Conservation (phyloP, 352 stramenopile species). For the Phytophthora foliorum region DNA sequence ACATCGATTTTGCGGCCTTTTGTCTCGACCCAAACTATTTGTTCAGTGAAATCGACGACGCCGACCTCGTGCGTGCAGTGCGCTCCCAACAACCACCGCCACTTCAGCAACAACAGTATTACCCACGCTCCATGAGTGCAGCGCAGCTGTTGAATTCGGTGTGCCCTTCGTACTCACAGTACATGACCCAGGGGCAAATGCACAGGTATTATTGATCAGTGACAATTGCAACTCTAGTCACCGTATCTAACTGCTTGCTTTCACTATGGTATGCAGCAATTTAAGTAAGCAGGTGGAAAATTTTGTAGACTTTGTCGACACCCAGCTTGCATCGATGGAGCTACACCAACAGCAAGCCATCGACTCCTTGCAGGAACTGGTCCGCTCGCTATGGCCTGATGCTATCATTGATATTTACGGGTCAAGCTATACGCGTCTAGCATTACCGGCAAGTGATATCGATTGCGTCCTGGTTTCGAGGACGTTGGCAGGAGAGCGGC, state of each 20-base stretch:
- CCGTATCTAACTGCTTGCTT: constrained; percentile 18
- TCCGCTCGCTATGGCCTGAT: constrained; percentile 85
- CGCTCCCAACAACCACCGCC: constrained; percentile 25
- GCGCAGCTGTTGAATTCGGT: constrained; percentile 25
- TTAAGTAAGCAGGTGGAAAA: constrained; percentile 63
- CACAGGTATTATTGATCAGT: constrained; percentile 43
- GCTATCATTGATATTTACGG: constrained; percentile 96
- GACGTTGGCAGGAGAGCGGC: constrained; percentile 75
- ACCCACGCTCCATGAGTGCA: constrained; percentile 14
- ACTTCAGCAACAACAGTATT: constrained; percentile 18
- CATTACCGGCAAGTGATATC: constrained; percentile 96
- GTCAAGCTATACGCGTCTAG: constrained; percentile 96
- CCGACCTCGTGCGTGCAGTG: constrained; percentile 9
- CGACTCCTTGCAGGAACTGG: constrained; percentile 51
- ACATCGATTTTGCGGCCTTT: constrained; percentile 19
- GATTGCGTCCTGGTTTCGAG: constrained; percentile 96
- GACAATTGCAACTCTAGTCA: background rate
- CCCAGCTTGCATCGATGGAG: constrained; percentile 47
- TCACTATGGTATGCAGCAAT: constrained; percentile 34
- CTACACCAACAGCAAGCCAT: constrained; percentile 61
- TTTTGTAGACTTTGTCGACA: constrained; percentile 65
- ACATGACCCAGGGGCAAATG: constrained; percentile 42
- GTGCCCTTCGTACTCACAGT: constrained; percentile 33
- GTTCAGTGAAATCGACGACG: constrained; percentile 23
- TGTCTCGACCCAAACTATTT: constrained; percentile 37